phyloP scores from a whole-genome alignment of 331 rosid genomes.

The Telfairia occidentalis region DNA sequence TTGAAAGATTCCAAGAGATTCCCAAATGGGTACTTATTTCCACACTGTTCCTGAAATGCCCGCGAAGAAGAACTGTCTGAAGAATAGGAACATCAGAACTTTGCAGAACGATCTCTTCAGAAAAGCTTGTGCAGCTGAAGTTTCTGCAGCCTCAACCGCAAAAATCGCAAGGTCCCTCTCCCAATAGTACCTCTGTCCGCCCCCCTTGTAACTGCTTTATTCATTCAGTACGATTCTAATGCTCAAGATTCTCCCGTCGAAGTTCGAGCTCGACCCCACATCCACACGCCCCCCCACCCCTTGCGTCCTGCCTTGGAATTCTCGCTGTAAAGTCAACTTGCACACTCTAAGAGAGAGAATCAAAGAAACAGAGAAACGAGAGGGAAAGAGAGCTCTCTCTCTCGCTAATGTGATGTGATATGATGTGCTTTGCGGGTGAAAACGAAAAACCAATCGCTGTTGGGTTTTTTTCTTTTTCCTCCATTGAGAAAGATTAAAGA shows the following conservation, averaged over 20 bases:
- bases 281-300: not conserved
- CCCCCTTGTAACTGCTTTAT: not conserved
- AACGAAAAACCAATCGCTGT: not conserved
- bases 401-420: constrained; percentile 1
- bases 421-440: not conserved
- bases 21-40: constrained; percentile 25
- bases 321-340: constrained; percentile 32
- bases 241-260: constrained; percentile 4
- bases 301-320: constrained; percentile 14
- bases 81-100: not conserved
- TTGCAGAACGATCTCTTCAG: not conserved
- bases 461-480: not conserved
- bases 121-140: not conserved
- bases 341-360: not conserved
- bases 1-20: constrained; percentile 49
- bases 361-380: no score
- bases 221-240: constrained; percentile 8
- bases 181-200: not conserved
- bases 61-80: constrained; percentile 3
- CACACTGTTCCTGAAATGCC: constrained; percentile 6
- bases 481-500: constrained; percentile 3
- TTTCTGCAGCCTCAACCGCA: not conserved
- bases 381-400: not conserved
- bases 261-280: constrained; percentile 4
- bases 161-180: not conserved